These are phyloP conservation scores for Tuctoria greenei DNA, from an alignment of 176 grass and related monocot genomes.

Conservation along the genomic window DNA sequence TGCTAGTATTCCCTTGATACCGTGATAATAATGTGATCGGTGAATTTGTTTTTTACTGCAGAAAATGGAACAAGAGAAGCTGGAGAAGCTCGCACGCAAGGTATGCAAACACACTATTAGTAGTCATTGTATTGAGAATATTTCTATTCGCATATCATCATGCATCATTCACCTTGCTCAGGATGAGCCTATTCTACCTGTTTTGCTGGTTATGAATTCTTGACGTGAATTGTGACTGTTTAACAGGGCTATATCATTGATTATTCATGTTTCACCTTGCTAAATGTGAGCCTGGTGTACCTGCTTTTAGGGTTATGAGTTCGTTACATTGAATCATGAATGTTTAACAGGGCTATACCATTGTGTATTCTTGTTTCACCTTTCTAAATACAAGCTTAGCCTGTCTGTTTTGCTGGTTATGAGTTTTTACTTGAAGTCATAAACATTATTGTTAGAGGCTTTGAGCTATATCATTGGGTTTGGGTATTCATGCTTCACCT, in stretches of 20 bases:
- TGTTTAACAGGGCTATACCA: neutral
- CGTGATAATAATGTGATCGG: neutral
- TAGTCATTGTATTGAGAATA: neutral
- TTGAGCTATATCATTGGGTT: neutral
- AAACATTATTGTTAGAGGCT: neutral
- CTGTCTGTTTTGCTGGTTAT: neutral
- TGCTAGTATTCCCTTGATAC: neutral
- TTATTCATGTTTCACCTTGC: neutral
- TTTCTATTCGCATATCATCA: neutral
- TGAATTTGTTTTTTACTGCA: slow-evolving; percentile 37
- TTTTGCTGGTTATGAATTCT: neutral
- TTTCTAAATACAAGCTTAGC: neutral
- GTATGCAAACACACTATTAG: slow-evolving; percentile 29
- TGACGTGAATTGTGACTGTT: neutral
- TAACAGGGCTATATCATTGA: neutral
- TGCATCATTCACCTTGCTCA: neutral
- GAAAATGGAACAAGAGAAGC: slow-evolving; percentile 87
- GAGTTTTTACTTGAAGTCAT: neutral
- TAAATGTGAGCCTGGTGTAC: neutral
- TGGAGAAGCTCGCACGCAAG: slow-evolving; percentile 70
- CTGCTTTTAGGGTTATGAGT: neutral
- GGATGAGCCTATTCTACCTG: neutral
- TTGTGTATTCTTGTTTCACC: neutral
- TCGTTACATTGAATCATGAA: neutral
- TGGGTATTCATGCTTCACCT: neutral